These are phyloP conservation scores for Talaromyces adpressus DNA, from an alignment of 495 filamentous ascomycete species.

Conservation along the genomic window DNA sequence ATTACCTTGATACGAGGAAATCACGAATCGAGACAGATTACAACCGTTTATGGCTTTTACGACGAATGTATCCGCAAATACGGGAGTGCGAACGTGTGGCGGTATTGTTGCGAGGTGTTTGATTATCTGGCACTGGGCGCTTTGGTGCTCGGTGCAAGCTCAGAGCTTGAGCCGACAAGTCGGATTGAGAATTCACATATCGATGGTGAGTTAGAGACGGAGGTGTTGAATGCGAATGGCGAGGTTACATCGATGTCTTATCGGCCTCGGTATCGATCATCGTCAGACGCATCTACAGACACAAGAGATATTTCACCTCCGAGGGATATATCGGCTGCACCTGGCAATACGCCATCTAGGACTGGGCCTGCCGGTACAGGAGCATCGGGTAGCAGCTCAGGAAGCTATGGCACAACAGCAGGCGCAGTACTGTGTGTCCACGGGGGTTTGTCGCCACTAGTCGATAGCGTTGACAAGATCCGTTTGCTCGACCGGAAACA, in stretches of 20 bases:
- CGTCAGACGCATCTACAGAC: slow-evolving; percentile 27
- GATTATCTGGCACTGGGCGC: slow-evolving; percentile 96
- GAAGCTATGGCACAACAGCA: slow-evolving; percentile 52
- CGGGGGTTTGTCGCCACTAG: slow-evolving; percentile 82
- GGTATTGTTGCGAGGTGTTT: slow-evolving; percentile 98
- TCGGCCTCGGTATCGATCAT: slow-evolving; percentile 35
- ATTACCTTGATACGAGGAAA: slow-evolving; percentile 97
- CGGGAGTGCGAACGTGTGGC: slow-evolving; percentile 94
- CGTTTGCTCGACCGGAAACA: slow-evolving; percentile 92
- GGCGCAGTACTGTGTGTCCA: slow-evolving; percentile 94
- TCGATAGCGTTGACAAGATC: slow-evolving; percentile 95
- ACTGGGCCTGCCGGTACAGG: slow-evolving; percentile 74
- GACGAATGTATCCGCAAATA: slow-evolving; percentile 98
- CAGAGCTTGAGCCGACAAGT: slow-evolving; percentile 49
- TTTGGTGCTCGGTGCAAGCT: slow-evolving; percentile 83
- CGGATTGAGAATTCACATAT: slow-evolving; percentile 41
- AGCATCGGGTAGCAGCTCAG: slow-evolving; percentile 58
- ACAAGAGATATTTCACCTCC: slow-evolving; percentile 36
- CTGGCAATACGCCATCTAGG: slow-evolving; percentile 29
- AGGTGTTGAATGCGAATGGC: slow-evolving; percentile 77
- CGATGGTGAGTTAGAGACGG: slow-evolving; percentile 77
- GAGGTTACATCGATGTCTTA: slow-evolving; percentile 68
- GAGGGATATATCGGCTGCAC: slow-evolving; percentile 38
- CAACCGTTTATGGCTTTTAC: slow-evolving; percentile 97
- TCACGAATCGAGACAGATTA: slow-evolving; percentile 96